phyloP scores from a whole-genome alignment of 2,329 filamentous ascomycete genomes.

The Colletotrichum viniferum region DNA sequence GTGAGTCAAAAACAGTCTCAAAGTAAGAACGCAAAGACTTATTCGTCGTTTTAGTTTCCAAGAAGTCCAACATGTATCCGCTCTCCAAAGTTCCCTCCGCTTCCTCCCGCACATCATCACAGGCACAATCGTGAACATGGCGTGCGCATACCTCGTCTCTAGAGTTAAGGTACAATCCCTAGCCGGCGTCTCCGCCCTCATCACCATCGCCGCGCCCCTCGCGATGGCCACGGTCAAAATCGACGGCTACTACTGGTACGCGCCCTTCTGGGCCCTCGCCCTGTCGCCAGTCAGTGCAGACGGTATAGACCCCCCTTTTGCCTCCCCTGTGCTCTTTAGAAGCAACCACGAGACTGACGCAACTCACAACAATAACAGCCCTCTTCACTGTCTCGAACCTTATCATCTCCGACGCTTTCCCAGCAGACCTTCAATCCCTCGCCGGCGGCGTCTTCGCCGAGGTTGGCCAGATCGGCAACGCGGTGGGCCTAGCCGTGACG shows the following conservation, averaged over 20 bases:
- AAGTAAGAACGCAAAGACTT: constrained; percentile 2
- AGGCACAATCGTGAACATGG: constrained; percentile 45
- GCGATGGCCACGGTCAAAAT: constrained; percentile 59
- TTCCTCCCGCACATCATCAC: constrained; percentile 52
- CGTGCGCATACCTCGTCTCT: constrained; percentile 45
- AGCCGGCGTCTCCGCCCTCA: constrained; percentile 40
- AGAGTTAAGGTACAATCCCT: constrained; percentile 41
- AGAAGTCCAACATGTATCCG: constrained; percentile 47
- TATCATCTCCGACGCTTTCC: constrained; percentile 59
- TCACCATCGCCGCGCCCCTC: constrained; percentile 52
- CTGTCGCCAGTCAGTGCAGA: constrained; percentile 49
- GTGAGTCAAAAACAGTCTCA: constrained; percentile 30
- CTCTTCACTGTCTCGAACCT: constrained; percentile 61
- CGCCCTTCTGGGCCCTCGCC: constrained; percentile 46
- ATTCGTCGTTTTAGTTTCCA: constrained; percentile 45
- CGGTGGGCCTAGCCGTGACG: constrained; percentile 55
- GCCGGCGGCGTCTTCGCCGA: constrained; percentile 67
- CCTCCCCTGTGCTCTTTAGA: neutral
- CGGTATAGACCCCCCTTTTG: constrained; percentile 25
- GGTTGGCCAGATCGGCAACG: constrained; percentile 60
- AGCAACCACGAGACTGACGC: neutral
- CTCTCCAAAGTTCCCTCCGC: constrained; percentile 50
- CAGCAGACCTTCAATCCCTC: constrained; percentile 57
- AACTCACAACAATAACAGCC: constrained; percentile 29
- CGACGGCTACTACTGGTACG: constrained; percentile 54